Evolutionary conservation across 805 yeast species (phyloP), one percentile per base, ranked within the genome.

Genomic region (Starmerella tilneyi): DNA sequence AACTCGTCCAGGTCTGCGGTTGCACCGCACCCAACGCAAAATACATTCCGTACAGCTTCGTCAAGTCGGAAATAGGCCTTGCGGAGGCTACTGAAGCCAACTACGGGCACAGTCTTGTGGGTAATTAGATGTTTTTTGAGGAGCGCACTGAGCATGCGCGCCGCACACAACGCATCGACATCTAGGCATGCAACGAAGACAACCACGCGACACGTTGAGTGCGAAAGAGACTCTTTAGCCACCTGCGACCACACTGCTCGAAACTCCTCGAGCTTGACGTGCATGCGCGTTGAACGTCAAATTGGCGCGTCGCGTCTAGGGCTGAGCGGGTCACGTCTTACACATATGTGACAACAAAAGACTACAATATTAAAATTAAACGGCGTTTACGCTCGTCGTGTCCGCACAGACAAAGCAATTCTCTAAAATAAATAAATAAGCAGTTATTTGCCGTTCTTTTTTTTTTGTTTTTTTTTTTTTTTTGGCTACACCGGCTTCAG

Each of bases 11-110:
- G 57, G 61, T 92, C 96, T 9, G 88, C 75, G 75, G 82, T 77
- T 4, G 94, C 94, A 12, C 98, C 98, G 65, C 96, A 92, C 0
- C 98, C 98, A 0, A 92, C 65, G 32, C 88, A 67, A 4, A 92
- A 62, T 16, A 89, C 81, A 56, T 81, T 85, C 4, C 78, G 66
- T 7, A 92, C 77, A 43, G 84, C 89, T 5, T 66, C 71, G 58
- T 88, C 96, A 34, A 92, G 64, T 44, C 71, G 71, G 4, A 53
- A 45, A 57, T 75, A 88, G 58, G 80, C 84, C 20, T 57, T 59
- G 51, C 75, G 46, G 50, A 94, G 66, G 54, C 86, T 96, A 9
- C 79, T 64, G 59, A 85, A 89, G 0, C 99, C 99, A 16, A 84
- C 86, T 9, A 92, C 89, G 0, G 99, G 98, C 9, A 85, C 78